Evolutionary conservation across 352 stramenopile genomes (phyloP).

Genomic region (Globisporangium middletonii): DNA sequence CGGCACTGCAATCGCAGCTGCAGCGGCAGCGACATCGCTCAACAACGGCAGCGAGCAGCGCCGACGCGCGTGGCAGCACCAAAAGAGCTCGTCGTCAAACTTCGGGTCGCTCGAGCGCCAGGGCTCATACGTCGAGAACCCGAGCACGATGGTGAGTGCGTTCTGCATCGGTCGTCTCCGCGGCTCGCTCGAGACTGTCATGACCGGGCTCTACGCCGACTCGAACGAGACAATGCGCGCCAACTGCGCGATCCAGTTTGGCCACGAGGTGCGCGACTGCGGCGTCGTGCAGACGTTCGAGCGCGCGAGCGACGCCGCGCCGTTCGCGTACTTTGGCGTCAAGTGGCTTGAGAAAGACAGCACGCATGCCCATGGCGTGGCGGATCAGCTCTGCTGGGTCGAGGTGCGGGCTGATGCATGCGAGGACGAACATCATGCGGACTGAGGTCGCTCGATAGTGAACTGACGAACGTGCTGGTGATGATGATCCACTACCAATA

Average conservation of each 20-base stretch:
- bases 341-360: slow-evolving; percentile 51
- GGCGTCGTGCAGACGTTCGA: slow-evolving; percentile 46
- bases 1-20: neutral
- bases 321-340: slow-evolving; percentile 50
- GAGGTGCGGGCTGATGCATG: slow-evolving; percentile 22
- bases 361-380: slow-evolving; percentile 15
- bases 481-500: slow-evolving; percentile 1
- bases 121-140: slow-evolving; percentile 14
- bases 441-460: too few species aligned
- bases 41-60: too few species aligned
- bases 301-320: slow-evolving; percentile 17
- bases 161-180: slow-evolving; percentile 42
- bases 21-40: neutral
- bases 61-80: neutral
- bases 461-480: neutral
- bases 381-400: slow-evolving; percentile 56
- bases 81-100: neutral
- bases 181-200: slow-evolving; percentile 42
- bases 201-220: slow-evolving; percentile 47
- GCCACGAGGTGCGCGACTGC: slow-evolving; percentile 29
- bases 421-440: neutral
- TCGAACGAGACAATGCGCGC: slow-evolving; percentile 26
- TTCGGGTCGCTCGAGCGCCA: neutral
- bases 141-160: slow-evolving; percentile 39
- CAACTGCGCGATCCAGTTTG: slow-evolving; percentile 49